Evolutionary conservation across 1,284 basidiomycete genomes (phyloP), one percentile per base, ranked within the genome.

Genomic region (Ustilago loliicola): DNA sequence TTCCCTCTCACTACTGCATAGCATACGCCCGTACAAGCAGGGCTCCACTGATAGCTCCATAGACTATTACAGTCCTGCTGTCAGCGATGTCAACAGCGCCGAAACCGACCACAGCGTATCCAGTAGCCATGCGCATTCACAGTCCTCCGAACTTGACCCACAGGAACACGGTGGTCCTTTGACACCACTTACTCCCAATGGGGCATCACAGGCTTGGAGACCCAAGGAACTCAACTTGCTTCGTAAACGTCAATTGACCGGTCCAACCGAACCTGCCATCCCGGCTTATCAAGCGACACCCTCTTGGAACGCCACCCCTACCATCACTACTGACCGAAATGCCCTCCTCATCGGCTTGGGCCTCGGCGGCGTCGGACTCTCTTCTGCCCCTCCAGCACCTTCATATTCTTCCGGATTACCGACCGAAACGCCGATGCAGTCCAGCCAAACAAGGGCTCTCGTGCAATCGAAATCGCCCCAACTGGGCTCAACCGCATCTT

Each of bases 171-270:
- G 25, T 15, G 69, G 34, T 11, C 76, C 79, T 1, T 57, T 68
- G 32, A 80, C 79, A 15, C 79, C 79, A 7, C 29, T 72, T 23
- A 80, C 72, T 0, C 76, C 79, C 15, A 60, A 61, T 30, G 68
- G 61, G 15, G 57, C 60, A 11, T 25, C 63, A 27, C 61, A 66
- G 5, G n/a, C 55, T 13, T 80, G 79, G 79, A 66, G 71, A 40
- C 79, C 79, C 23, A 78, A 67, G 66, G 66, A 80, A 32, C 73
- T 80, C 54, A 80, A 69, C 23, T 69, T 80, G 2, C 47, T 76
- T 11, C 72, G 76, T 21, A 66, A 64, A 34, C 64, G 67, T 17
- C 65, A 75, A 29, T 48, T n/a, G 17, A 30, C 55, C 21, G 47
- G 42, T 21, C 27, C 66, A 0, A 45, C 30, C 10, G 78, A 80